Evolutionary conservation across 805 yeast species (phyloP).

Genomic region (Saccharomycopsis selenospora): DNA sequence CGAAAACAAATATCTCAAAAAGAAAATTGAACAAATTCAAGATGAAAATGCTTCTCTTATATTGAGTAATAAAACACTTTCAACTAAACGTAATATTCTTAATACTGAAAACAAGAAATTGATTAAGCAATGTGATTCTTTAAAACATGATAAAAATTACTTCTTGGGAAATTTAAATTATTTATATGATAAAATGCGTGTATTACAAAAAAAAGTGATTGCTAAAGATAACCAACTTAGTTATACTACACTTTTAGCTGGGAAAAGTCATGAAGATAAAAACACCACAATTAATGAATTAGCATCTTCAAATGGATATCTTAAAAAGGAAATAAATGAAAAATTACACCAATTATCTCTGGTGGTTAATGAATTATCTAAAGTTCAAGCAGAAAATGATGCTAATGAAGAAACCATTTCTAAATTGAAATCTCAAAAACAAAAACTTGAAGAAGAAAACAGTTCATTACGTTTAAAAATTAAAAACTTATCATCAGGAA

Average conservation of each 20-base stretch:
- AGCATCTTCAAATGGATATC: slow-evolving; percentile 8
- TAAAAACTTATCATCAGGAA: background rate
- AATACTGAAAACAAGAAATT: background rate
- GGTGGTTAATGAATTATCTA: slow-evolving; percentile 11
- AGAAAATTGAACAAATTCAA: slow-evolving; percentile 1
- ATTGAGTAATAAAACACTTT: background rate
- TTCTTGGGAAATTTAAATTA: slow-evolving; percentile 10
- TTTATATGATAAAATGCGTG: slow-evolving; percentile 16
- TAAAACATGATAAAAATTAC: background rate
- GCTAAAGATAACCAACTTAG: slow-evolving; percentile 14
- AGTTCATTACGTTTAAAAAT: background rate
- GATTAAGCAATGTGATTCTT: slow-evolving; percentile 1
- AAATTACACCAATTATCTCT: slow-evolving; percentile 11
- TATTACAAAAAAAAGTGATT: slow-evolving; percentile 9
- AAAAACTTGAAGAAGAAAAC: background rate
- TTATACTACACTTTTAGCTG: slow-evolving; percentile 8
- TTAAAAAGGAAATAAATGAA: slow-evolving; percentile 13
- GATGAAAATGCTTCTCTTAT: slow-evolving; percentile 2
- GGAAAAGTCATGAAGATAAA: slow-evolving; percentile 7
- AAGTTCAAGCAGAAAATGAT: slow-evolving; percentile 15
- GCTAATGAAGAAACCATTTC: slow-evolving; percentile 12
- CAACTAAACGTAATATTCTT: background rate
- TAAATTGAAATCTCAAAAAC: slow-evolving; percentile 6
- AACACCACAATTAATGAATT: slow-evolving; percentile 4
- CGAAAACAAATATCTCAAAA: background rate